Base-by-base conservation (phyloP, 352 stramenopile genomes). In the Pythium pectinolyticum region DNA sequence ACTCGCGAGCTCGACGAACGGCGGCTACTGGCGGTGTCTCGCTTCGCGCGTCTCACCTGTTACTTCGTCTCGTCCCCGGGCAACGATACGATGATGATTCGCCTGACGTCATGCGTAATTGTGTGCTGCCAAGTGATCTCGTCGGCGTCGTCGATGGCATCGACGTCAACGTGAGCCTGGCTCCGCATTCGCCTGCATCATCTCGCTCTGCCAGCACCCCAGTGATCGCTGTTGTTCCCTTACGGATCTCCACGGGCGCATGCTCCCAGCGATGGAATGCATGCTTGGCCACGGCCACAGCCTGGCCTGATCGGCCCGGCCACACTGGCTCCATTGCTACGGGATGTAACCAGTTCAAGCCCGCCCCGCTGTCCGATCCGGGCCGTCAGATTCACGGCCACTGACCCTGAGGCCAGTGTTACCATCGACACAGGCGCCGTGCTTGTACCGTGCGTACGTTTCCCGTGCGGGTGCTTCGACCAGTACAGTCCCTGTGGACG, bases 21-120 rank as follows among this genome's bases (percentile, higher is more conserved):
- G 27, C 57, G 43, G 25, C 28, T 64, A 25, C 57, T 64, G 1
- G 24, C 57, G 5, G 34, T 64, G 5, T 64, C 57, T 14, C 57
- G 47, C 6, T 64, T 64, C 25, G 47, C 28, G 15, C 57, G 57
- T 2, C 7, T 64, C 35, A 10, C 40, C 19, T 47, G 39, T 1
- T 58, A 52, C 57, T 64, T 52, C 57, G 20, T 34, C 15, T 22
- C 25, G 17, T 31, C 47, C 24, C 25, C 46, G 1, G 27, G n/a
- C 47, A 47, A 52, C 28, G 25, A 39, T 47, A 57, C 32, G 1
- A 51, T 37, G 27, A 28, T 57, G 2, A 32, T 52, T 8, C 17
- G 41, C 3, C 47, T 45, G n/a, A 52, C 47, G 46, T 20, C 57
- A 6, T 46, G 24, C 46, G 34, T 51, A 20, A n/a, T n/a, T n/a